Percentiles rank a stretch among this genome's conserved stretches.
Evolutionary conservation across 2,329 filamentous ascomycete species (phyloP).

Genomic region (Aspergillus floridensis): DNA sequence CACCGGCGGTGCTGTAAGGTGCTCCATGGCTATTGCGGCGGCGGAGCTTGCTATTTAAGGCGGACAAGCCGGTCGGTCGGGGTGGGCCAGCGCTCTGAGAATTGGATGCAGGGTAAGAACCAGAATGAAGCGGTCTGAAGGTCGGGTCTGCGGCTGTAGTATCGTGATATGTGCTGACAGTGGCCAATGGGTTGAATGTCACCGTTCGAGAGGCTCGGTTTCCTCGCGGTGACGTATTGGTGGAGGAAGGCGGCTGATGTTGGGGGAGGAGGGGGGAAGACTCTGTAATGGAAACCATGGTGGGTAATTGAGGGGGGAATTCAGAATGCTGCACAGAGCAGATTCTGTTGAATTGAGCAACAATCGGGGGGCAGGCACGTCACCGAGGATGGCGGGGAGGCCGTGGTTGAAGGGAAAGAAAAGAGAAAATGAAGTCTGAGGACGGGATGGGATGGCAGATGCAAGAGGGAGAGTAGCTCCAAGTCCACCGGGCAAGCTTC

Average conservation of each 20-base stretch:
- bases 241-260: slow-evolving; percentile 26
- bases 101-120: slow-evolving; percentile 38
- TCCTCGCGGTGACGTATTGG: slow-evolving; percentile 39
- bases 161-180: slow-evolving; percentile 44
- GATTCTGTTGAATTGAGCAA: background rate
- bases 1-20: slow-evolving; percentile 44
- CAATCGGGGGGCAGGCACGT: background rate
- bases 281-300: slow-evolving; percentile 41
- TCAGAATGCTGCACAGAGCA: slow-evolving; percentile 1
- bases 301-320: slow-evolving; percentile 6
- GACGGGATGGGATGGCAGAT: slow-evolving; percentile 8
- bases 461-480: background rate
- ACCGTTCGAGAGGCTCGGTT: slow-evolving; percentile 44
- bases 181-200: slow-evolving; percentile 49
- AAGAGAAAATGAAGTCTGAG: slow-evolving; percentile 6
- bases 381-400: background rate
- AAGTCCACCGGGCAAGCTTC: slow-evolving; percentile 11
- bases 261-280: slow-evolving; percentile 43
- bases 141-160: slow-evolving; percentile 41
- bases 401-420: background rate
- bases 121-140: slow-evolving; percentile 42
- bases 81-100: slow-evolving; percentile 22
- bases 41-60: slow-evolving; percentile 82
- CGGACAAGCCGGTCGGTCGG: slow-evolving; percentile 65
- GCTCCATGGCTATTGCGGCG: slow-evolving; percentile 79